Base-by-base conservation (phyloP, 305 asterid species). In the Plantago rigida region DNA sequence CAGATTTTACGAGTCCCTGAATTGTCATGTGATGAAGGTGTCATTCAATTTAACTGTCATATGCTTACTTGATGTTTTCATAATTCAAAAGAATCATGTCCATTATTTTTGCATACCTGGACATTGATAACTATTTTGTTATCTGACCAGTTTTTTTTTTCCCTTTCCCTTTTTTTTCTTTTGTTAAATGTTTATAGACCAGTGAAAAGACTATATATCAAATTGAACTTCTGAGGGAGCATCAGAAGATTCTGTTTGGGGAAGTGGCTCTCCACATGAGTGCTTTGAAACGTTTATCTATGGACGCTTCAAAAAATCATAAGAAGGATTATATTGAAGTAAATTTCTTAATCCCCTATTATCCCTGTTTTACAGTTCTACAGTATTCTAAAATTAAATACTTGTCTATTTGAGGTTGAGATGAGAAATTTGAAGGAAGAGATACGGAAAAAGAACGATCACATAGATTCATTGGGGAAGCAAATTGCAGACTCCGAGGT, bases 261-360 rank as follows among this genome's bases (percentile, higher is more conserved):
- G 97, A 93, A 78, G 93, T 85, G 76, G 97, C 91, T 29, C 91
- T 88, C 68, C 91, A 86, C 71, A 76, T 71, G 60, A 86, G 99
- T 83, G 83, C 86, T 71, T 71, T 86, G 67, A 93, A 83, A 73
- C 87, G 95, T 60, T 81, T 85, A 67, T 89, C 96, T 1, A 89
- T 83, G 71, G 87, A 83, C 68, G 85, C 89, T 65, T 73, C 73
- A 59, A 73, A 67, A 59, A 78, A 78, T 73, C 26, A 22, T 1
- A 69, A 72, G 66, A 81, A 84, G 74, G 93, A 82, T 68, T 78
- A 64, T 52, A 75, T 77, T 62, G 87, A 78, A 62, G 99, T 93
- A 84, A 64, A 22, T 59, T 65, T 62, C 63, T 56, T 64, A 56
- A 52, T 59, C 68, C 17, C 59, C 41, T 53, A 14, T 60, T 54